These are phyloP conservation scores for Przewalskia tangutica DNA, from an alignment of 257 asterid genomes.

Conservation along the genomic window DNA sequence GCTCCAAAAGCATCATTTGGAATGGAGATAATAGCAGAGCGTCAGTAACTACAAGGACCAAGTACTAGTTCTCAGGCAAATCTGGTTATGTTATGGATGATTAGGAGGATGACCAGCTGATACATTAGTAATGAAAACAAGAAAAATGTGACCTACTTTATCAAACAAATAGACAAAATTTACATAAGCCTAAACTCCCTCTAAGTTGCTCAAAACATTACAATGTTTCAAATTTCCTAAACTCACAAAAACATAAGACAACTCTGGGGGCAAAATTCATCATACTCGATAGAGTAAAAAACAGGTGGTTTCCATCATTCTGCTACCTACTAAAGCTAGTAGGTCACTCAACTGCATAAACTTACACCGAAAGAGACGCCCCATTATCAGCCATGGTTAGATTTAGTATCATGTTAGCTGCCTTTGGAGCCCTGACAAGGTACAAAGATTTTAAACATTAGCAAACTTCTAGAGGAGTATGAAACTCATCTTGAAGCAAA, in stretches of 20 bases:
- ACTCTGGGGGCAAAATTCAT: neutral
- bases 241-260: neutral
- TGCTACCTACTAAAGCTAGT: neutral
- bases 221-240: neutral
- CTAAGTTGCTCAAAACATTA: neutral
- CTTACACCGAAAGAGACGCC: conserved; percentile 69
- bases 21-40: too few species aligned
- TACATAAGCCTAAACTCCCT: neutral
- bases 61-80: too few species aligned
- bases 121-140: neutral
- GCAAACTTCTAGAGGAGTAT: neutral
- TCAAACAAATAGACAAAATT: neutral
- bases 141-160: neutral
- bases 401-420: conserved; percentile 84
- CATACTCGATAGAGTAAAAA: neutral
- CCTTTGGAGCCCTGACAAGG: conserved; percentile 80
- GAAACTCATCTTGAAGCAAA: neutral
- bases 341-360: neutral
- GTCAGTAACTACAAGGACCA: too few species aligned
- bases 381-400: conserved; percentile 73
- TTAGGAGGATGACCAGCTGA: neutral
- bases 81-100: neutral
- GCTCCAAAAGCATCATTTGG: too few species aligned
- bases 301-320: neutral
- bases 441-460: neutral